phyloP scores from a whole-genome alignment of 331 rosid genomes.

The Quercus phellos region DNA sequence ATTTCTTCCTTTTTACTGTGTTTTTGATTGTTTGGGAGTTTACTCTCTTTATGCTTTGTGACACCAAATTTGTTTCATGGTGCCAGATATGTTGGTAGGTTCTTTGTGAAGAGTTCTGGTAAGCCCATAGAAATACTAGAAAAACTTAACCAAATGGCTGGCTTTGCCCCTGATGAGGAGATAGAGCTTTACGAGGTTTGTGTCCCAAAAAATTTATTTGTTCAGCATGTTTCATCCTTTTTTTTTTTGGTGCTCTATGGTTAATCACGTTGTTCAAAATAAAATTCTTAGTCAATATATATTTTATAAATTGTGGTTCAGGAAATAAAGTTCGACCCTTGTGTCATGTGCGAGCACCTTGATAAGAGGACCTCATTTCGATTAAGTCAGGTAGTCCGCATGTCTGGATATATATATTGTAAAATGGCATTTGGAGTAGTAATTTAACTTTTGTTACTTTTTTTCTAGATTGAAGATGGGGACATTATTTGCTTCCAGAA shows the following conservation, averaged over 20 bases:
- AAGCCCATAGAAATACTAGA: conserved; percentile 64
- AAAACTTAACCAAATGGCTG: conserved; percentile 70
- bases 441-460: conserved; percentile 2
- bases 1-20: conserved; percentile 4
- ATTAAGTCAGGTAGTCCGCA: conserved; percentile 43
- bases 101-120: conserved; percentile 49
- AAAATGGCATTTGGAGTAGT: neutral
- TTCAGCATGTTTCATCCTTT: neutral
- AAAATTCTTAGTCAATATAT: conserved; percentile 5
- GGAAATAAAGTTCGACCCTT: conserved; percentile 65
- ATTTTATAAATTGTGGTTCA: conserved; percentile 15
- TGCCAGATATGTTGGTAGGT: conserved; percentile 70
- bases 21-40: neutral
- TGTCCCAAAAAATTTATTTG: neutral
- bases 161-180: conserved; percentile 65
- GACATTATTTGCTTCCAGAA: conserved; percentile 89
- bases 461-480: conserved; percentile 77
- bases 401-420: neutral
- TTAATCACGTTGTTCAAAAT: neutral
- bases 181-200: conserved; percentile 74
- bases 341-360: conserved; percentile 55
- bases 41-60: neutral
- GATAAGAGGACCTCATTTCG: conserved; percentile 44
- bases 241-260: neutral
- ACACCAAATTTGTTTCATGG: conserved; percentile 5